These are phyloP conservation scores for Sarocladium strictum DNA, from an alignment of 2,329 filamentous ascomycete species.

Conservation along the genomic window DNA sequence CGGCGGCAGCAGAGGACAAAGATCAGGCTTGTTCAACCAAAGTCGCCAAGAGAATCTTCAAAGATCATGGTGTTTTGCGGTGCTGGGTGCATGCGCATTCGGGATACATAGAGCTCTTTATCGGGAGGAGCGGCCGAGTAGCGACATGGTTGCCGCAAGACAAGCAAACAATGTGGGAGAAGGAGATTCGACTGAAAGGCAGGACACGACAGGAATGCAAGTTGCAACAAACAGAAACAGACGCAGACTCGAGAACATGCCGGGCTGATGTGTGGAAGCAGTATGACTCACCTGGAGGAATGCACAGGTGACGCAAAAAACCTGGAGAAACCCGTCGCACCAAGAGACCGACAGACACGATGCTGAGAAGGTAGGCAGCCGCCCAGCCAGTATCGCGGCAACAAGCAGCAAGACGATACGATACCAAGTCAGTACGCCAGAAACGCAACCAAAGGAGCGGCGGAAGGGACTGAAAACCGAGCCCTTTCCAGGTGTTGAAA, in stretches of 20 bases:
- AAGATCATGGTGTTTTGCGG: conserved; percentile 1
- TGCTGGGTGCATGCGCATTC: not conserved
- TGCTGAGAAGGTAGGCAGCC: not conserved
- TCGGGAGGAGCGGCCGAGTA: not conserved
- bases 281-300: conserved; percentile 7
- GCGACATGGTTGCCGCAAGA: not conserved
- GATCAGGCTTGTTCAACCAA: not conserved
- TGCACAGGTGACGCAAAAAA: conserved; percentile 9
- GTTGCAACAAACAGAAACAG: conserved; percentile 9
- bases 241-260: conserved; percentile 5
- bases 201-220: conserved; percentile 6
- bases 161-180: conserved; percentile 2
- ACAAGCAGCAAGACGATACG: not conserved
- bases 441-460: conserved; percentile 8
- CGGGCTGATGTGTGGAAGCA: not conserved
- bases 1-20: not conserved
- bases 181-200: not conserved
- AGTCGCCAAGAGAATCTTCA: not conserved
- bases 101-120: conserved; percentile 1
- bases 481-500: not conserved
- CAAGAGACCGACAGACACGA: not conserved
- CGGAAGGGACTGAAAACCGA: conserved; percentile 5
- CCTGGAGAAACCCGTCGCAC: conserved; percentile 8
- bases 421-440: not conserved
- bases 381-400: not conserved